Percentiles rank a stretch among this genome's conserved stretches.
These are phyloP conservation scores for Umbelopsis sp. DNA, from an alignment of 192 early-diverging fungal species.

Conservation along the genomic window DNA sequence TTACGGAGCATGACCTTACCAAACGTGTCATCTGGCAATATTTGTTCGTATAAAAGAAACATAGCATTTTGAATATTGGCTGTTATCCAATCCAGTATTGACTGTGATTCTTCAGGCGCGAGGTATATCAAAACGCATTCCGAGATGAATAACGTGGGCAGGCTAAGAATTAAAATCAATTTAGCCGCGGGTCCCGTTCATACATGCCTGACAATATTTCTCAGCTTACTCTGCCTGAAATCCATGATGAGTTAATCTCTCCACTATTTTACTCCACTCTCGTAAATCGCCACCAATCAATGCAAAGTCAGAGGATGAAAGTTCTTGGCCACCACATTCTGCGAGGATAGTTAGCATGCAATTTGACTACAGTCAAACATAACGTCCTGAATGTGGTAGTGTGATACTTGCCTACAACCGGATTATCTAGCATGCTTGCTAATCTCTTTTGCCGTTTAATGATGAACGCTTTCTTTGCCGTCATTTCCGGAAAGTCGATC, in stretches of 20 bases:
- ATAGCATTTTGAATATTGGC: conserved; percentile 47
- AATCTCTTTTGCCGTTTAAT: conserved; percentile 56
- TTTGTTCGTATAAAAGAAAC: conserved; percentile 91
- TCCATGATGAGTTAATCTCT: conserved; percentile 56
- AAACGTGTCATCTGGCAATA: conserved; percentile 88
- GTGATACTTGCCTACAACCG: conserved; percentile 3
- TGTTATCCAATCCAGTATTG: conserved; percentile 75
- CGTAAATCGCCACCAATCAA: conserved; percentile 85
- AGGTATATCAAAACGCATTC: conserved; percentile 96
- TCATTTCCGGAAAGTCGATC: conserved; percentile 91
- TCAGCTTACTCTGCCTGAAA: conserved; percentile 58
- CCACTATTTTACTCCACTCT: conserved; percentile 62
- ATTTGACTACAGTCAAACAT: neutral
- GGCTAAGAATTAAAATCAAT: conserved; percentile 29
- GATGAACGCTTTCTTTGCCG: conserved; percentile 71
- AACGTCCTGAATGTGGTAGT: neutral
- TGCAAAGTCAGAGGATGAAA: conserved; percentile 68
- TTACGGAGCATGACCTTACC: conserved; percentile 92
- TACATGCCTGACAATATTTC: neutral
- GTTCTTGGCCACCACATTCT: conserved; percentile 72
- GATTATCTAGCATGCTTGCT: conserved; percentile 35
- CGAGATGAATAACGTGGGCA: conserved; percentile 88
- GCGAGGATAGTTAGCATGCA: conserved; percentile 16
- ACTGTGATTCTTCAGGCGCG: conserved; percentile 61
- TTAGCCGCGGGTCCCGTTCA: neutral